These are phyloP conservation scores for Nitzschia inconspicua DNA, from an alignment of 108 stramenopile species.

Conservation along the genomic window DNA sequence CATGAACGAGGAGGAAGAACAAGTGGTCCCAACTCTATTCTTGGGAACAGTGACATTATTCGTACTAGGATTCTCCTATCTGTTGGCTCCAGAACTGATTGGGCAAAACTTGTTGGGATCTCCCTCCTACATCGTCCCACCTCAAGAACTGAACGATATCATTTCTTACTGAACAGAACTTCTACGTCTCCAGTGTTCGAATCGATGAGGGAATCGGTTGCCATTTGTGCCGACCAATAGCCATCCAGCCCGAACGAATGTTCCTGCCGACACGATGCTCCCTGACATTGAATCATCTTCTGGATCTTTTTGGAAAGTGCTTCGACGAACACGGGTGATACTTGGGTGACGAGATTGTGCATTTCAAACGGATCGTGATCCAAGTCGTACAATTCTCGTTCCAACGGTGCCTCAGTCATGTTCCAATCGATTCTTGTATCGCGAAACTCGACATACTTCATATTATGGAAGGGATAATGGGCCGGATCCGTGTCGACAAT, in stretches of 20 bases:
- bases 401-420: conserved; percentile 20
- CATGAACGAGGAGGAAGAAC: not conserved
- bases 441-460: conserved; percentile 37
- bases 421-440: conserved; percentile 31
- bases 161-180: conserved; percentile 6
- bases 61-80: conserved; percentile 8
- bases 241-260: not conserved
- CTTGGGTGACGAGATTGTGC: conserved; percentile 7
- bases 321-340: not conserved
- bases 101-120: conserved; percentile 27
- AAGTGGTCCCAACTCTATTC: not conserved
- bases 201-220: too few species aligned
- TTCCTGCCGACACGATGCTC: not conserved
- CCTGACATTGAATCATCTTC: not conserved
- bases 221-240: too few species aligned
- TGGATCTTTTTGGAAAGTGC: not conserved
- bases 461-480: too few species aligned
- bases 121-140: conserved; percentile 17
- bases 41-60: conserved; percentile 2
- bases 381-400: conserved; percentile 36
- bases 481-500: too few species aligned
- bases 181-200: too few species aligned
- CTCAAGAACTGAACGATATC: conserved; percentile 12
- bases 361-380: conserved; percentile 36
- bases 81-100: conserved; percentile 25